Evolutionary conservation across 1,139 yeast species (phyloP).

Genomic region (Yamadazyma aaseri): DNA sequence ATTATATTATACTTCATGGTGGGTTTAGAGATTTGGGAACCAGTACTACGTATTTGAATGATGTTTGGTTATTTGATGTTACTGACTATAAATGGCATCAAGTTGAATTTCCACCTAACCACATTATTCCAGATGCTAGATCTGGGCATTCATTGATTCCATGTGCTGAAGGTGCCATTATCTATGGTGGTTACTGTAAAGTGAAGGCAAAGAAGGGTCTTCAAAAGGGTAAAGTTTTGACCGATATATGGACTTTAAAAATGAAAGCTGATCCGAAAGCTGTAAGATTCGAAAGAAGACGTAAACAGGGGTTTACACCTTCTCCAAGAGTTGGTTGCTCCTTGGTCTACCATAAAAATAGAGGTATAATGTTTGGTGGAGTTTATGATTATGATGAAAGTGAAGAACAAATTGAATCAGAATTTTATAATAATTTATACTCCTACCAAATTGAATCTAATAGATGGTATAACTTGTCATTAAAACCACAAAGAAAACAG

Average conservation of each 20-base stretch:
- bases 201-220: slow-evolving; percentile 87
- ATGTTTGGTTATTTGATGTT: slow-evolving; percentile 90
- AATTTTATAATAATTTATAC: slow-evolving; percentile 76
- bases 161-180: slow-evolving; percentile 75
- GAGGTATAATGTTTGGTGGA: slow-evolving; percentile 94
- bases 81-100: slow-evolving; percentile 89
- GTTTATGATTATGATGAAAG: slow-evolving; percentile 94
- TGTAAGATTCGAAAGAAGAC: slow-evolving; percentile 83
- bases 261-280: slow-evolving; percentile 85
- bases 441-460: slow-evolving; percentile 84
- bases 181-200: slow-evolving; percentile 94
- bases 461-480: slow-evolving; percentile 78
- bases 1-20: slow-evolving; percentile 79
- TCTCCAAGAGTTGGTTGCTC: slow-evolving; percentile 95
- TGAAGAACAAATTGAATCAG: slow-evolving; percentile 85
- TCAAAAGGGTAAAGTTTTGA: slow-evolving; percentile 89
- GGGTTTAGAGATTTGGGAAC: slow-evolving; percentile 91
- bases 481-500: slow-evolving; percentile 63
- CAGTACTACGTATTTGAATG: slow-evolving; percentile 78
- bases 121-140: slow-evolving; percentile 82
- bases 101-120: slow-evolving; percentile 81
- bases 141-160: slow-evolving; percentile 92
- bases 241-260: slow-evolving; percentile 83
- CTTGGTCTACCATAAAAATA: slow-evolving; percentile 82
- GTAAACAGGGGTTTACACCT: slow-evolving; percentile 86